phyloP scores from a whole-genome alignment of 805 yeast genomes.

The Danielia oregonensis region DNA sequence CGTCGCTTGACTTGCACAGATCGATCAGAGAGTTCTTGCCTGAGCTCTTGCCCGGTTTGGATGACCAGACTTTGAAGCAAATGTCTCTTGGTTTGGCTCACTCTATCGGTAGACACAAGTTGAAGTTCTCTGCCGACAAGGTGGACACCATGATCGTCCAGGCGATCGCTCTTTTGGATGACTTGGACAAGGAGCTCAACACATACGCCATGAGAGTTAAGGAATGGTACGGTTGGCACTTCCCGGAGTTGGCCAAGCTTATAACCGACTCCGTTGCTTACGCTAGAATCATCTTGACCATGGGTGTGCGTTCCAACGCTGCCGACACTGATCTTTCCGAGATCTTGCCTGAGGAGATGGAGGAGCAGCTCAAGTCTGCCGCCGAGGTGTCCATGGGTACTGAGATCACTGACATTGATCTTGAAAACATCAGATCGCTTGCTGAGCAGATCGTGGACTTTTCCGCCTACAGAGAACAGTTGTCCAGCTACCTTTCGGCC shows the following conservation, averaged over 20 bases:
- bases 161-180: conserved; percentile 95
- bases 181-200: conserved; percentile 94
- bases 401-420: conserved; percentile 89
- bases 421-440: conserved; percentile 80
- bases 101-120: conserved; percentile 96
- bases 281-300: conserved; percentile 87
- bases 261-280: conserved; percentile 93
- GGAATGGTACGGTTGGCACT: conserved; percentile 99
- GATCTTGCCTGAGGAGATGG: conserved; percentile 44
- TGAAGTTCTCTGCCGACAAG: conserved; percentile 96
- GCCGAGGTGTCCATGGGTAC: conserved; percentile 99
- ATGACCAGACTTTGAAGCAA: conserved; percentile 77
- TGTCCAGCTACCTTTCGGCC: conserved; percentile 83
- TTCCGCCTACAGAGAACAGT: conserved; percentile 93
- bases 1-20: conserved; percentile 90
- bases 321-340: conserved; percentile 74
- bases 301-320: conserved; percentile 94
- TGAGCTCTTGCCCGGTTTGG: conserved; percentile 88
- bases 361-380: conserved; percentile 75
- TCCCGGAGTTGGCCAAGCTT: conserved; percentile 98
- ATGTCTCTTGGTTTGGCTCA: conserved; percentile 99
- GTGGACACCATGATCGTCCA: conserved; percentile 99
- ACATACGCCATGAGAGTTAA: conserved; percentile 98
- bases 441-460: conserved; percentile 97
- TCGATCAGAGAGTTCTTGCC: conserved; percentile 94